These are phyloP conservation scores for Mortierella sp. DNA, from an alignment of 371 early-diverging fungal species.

Conservation along the genomic window DNA sequence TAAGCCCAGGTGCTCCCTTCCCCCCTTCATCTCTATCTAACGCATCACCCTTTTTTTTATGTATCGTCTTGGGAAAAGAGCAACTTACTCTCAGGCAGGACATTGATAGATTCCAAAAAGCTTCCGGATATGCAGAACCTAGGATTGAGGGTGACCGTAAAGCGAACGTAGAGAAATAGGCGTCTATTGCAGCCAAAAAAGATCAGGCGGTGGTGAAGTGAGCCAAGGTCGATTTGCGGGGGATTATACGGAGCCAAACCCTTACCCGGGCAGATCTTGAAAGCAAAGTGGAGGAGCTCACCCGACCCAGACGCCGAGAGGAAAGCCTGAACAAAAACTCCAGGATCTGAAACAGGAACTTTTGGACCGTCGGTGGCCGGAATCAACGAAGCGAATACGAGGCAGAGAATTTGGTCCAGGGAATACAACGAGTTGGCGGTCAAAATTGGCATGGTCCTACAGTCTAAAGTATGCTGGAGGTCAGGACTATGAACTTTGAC, in stretches of 20 bases:
- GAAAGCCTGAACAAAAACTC: constrained; percentile 25
- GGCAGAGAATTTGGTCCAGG: constrained; percentile 24
- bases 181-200: constrained; percentile 10
- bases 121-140: constrained; percentile 25
- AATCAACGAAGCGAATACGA: constrained; percentile 19
- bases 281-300: constrained; percentile 38
- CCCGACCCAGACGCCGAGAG: constrained; percentile 30
- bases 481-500: constrained; percentile 34
- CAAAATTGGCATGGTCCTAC: constrained; percentile 33
- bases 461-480: constrained; percentile 33
- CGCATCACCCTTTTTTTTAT: background rate
- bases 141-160: constrained; percentile 32
- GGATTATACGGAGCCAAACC: constrained; percentile 38
- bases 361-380: constrained; percentile 24
- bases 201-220: constrained; percentile 30
- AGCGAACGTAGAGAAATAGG: constrained; percentile 27
- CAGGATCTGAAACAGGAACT: constrained; percentile 22
- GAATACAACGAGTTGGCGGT: constrained; percentile 42
- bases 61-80: constrained; percentile 60
- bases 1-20: constrained; percentile 31
- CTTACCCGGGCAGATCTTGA: constrained; percentile 39
- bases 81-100: constrained; percentile 52
- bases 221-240: constrained; percentile 35
- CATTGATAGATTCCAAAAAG: constrained; percentile 45
- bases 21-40: constrained; percentile 1